These are phyloP conservation scores for Alternaria triticimaculans DNA, from an alignment of 2,329 filamentous ascomycete genomes.

Conservation along the genomic window DNA sequence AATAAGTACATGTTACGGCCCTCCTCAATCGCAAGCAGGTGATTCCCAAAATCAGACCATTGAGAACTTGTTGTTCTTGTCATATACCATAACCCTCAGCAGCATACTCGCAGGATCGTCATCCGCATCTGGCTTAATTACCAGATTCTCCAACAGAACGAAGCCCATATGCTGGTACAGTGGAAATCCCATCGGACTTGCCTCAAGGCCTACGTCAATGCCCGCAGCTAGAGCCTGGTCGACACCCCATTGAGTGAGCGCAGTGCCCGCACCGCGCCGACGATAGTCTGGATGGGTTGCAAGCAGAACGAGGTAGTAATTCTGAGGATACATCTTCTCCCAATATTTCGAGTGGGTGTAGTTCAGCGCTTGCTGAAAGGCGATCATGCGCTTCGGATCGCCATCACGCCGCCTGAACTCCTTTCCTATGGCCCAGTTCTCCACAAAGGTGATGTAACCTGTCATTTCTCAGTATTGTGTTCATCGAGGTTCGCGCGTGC, in stretches of 20 bases:
- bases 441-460: not conserved
- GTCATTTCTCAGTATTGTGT: not conserved
- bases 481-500: not conserved
- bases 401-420: not conserved
- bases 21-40: not conserved
- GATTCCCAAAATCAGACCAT: not conserved
- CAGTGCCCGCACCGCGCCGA: not conserved
- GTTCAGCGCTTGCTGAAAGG: not conserved
- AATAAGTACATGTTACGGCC: not conserved
- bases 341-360: not conserved
- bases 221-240: not conserved
- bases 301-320: not conserved
- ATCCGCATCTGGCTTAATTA: not conserved
- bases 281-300: not conserved
- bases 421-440: not conserved
- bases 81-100: not conserved
- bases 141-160: not conserved
- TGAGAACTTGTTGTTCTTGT: not conserved
- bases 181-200: not conserved
- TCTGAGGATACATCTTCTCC: not conserved
- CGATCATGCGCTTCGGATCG: not conserved
- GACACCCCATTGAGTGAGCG: not conserved
- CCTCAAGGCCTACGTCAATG: not conserved
- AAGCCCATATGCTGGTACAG: not conserved
- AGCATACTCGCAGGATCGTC: not conserved